Percentiles rank a stretch among this genome's conserved stretches.
phyloP scores from a whole-genome alignment of 2,329 filamentous ascomycete species.

The Colletotrichum phormii region DNA sequence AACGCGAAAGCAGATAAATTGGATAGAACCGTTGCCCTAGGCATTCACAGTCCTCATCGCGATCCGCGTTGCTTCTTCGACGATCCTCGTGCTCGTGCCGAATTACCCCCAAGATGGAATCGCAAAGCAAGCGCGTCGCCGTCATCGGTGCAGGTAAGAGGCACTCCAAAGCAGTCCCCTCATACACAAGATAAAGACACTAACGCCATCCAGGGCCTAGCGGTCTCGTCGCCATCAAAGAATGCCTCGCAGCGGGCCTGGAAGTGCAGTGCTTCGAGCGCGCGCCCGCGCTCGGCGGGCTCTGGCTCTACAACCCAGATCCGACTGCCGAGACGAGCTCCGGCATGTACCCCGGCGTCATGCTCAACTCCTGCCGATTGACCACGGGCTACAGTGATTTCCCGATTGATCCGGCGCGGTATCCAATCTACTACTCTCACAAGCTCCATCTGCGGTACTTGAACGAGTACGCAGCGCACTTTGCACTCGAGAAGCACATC shows the following conservation, averaged over 20 bases:
- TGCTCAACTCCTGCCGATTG: constrained; percentile 52
- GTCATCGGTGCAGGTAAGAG: constrained; percentile 41
- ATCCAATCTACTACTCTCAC: constrained; percentile 52
- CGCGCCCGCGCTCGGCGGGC: constrained; percentile 49
- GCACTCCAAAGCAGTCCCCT: neutral
- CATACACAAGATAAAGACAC: neutral
- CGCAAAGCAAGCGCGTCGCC: constrained; percentile 37
- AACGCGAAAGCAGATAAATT: neutral
- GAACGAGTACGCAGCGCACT: constrained; percentile 50
- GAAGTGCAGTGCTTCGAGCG: constrained; percentile 50
- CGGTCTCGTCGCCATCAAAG: constrained; percentile 50
- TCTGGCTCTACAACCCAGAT: constrained; percentile 51
- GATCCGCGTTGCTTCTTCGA: neutral
- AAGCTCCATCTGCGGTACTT: constrained; percentile 48
- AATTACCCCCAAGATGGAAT: neutral
- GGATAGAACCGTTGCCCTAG: neutral
- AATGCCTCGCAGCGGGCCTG: constrained; percentile 51
- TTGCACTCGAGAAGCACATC: constrained; percentile 48
- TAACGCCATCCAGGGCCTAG: constrained; percentile 43
- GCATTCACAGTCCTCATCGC: neutral
- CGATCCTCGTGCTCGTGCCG: neutral
- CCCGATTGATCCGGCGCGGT: constrained; percentile 51
- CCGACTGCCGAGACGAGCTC: constrained; percentile 43
- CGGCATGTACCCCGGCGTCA: constrained; percentile 49
- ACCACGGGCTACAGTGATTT: constrained; percentile 53